phyloP scores from a whole-genome alignment of 805 yeast genomes.

The Ogataea chonburiensis region DNA sequence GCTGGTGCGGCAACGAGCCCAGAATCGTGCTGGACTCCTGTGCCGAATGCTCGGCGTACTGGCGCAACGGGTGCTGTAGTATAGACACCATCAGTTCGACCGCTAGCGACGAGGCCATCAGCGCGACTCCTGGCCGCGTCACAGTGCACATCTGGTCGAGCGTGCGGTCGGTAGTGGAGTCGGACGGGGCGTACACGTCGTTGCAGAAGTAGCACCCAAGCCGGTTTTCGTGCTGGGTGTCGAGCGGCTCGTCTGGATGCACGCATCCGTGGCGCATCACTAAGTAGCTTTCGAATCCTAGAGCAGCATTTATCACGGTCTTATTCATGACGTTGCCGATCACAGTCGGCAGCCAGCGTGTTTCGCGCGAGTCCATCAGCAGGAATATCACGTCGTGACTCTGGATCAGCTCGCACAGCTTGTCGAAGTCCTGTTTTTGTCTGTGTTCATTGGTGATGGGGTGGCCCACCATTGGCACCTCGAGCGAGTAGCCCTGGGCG shows the following conservation, averaged over 20 bases:
- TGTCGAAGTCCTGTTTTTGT: constrained; percentile 52
- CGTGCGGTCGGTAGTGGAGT: constrained; percentile 82
- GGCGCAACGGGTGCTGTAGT: constrained; percentile 61
- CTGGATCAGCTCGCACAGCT: constrained; percentile 51
- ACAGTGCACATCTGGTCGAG: constrained; percentile 99
- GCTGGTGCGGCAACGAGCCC: constrained; percentile 84
- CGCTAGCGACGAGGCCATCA: constrained; percentile 81
- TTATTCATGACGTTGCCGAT: constrained; percentile 66
- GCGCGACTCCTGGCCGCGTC: constrained; percentile 93
- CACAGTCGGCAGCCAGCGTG: constrained; percentile 96
- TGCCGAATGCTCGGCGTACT: constrained; percentile 38
- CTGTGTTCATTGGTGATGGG: constrained; percentile 57
- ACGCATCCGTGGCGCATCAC: constrained; percentile 89
- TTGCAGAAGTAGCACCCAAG: constrained; percentile 95
- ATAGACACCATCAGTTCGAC: constrained; percentile 78
- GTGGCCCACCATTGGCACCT: constrained; percentile 97
- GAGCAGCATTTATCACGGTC: constrained; percentile 84
- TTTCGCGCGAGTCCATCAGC: constrained; percentile 91
- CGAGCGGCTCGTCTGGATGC: constrained; percentile 22
- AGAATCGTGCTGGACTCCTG: constrained; percentile 39
- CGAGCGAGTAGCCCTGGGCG: constrained; percentile 60
- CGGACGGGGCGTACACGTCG: constrained; percentile 92
- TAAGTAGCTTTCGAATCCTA: constrained; percentile 90
- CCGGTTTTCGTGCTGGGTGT: constrained; percentile 34
- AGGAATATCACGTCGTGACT: constrained; percentile 76